Percentiles rank a stretch among this genome's conserved stretches.
Conservation (phyloP, 2,329 filamentous ascomycete genomes). For the Ophiocordyceps camponoti-rufipedis region DNA sequence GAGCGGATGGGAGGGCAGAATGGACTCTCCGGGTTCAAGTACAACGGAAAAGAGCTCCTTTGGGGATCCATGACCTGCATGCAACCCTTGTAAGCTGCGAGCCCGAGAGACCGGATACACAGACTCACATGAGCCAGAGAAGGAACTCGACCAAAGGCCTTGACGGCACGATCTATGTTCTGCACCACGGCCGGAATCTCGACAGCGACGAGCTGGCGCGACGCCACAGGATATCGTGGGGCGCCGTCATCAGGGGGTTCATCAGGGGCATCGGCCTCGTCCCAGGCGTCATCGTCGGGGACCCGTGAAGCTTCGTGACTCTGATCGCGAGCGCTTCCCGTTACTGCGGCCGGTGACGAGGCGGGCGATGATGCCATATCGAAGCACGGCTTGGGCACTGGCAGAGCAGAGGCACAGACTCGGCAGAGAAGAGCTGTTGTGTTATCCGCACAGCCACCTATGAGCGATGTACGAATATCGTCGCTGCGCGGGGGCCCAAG, state of each 20-base stretch:
- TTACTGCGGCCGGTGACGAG: too few species aligned
- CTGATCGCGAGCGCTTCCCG: not conserved
- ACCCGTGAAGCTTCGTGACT: slow-evolving; percentile 1
- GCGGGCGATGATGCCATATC: too few species aligned
- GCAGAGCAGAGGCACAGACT: too few species aligned
- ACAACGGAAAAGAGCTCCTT: slow-evolving; percentile 43
- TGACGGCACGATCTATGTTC: slow-evolving; percentile 22
- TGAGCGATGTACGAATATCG: too few species aligned
- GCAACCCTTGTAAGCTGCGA: not conserved
- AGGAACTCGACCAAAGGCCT: slow-evolving; percentile 21
- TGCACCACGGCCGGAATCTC: slow-evolving; percentile 25
- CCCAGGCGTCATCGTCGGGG: not conserved
- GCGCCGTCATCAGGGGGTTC: slow-evolving; percentile 7
- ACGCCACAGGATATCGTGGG: slow-evolving; percentile 16
- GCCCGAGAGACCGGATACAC: not conserved
- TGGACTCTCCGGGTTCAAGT: slow-evolving; percentile 62
- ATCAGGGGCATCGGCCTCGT: not conserved
- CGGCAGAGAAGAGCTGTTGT: too few species aligned
- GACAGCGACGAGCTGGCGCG: slow-evolving; percentile 18
- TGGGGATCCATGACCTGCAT: slow-evolving; percentile 26
- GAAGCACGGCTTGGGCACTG: too few species aligned
- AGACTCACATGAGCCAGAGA: slow-evolving; percentile 19
- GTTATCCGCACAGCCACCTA: too few species aligned
- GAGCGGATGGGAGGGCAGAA: slow-evolving; percentile 65
- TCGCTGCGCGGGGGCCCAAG: too few species aligned